Conservation (phyloP, 2,329 filamentous ascomycete genomes). For the Tolypocladium pustulatum region DNA sequence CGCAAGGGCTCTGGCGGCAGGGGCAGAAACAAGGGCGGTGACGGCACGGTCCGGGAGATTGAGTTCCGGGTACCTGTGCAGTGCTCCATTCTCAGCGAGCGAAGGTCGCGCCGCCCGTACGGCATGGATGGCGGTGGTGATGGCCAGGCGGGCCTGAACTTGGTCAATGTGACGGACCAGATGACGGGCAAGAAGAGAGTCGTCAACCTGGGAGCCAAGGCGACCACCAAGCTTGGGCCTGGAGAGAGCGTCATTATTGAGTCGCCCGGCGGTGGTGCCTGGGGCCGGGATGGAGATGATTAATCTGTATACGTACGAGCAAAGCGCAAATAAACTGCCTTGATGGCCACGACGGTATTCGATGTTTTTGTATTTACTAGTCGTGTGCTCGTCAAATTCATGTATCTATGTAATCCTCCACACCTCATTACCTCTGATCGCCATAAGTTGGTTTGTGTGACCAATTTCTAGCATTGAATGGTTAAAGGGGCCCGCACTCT, state of each 20-base stretch:
- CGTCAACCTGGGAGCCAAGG: constrained; percentile 50
- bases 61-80: constrained; percentile 72
- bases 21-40: constrained; percentile 59
- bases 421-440: not conserved
- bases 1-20: constrained; percentile 42
- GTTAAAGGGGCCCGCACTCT: not conserved
- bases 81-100: constrained; percentile 68
- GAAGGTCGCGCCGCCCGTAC: constrained; percentile 63
- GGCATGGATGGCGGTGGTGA: constrained; percentile 63
- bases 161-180: constrained; percentile 7
- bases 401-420: not conserved
- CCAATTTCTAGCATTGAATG: not conserved
- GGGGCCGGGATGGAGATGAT: constrained; percentile 27
- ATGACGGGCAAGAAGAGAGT: constrained; percentile 17
- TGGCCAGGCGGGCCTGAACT: constrained; percentile 56
- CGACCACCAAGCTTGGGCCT: constrained; percentile 43
- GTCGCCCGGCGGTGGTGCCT: constrained; percentile 54
- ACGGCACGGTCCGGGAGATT: constrained; percentile 69
- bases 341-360: not conserved
- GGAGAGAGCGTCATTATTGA: constrained; percentile 51
- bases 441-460: too few relatives aligned
- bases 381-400: not conserved
- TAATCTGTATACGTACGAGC: not conserved
- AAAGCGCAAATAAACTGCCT: not conserved
- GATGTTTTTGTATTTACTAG: not conserved